phyloP scores from a whole-genome alignment of 2,329 filamentous ascomycete species.

The Verticillium albo-atrum region DNA sequence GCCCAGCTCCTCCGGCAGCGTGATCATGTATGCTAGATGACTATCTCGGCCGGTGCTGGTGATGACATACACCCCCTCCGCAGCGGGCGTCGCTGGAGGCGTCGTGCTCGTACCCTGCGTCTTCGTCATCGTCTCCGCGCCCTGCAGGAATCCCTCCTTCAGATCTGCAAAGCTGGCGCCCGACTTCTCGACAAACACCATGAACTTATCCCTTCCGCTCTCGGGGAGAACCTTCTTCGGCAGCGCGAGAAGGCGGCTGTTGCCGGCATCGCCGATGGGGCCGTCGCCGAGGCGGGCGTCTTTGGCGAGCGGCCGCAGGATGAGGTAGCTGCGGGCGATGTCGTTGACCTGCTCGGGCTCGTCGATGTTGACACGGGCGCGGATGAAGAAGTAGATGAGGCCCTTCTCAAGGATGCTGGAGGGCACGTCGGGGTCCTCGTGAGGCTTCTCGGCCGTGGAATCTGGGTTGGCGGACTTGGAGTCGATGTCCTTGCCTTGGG shows the following conservation, averaged over 20 bases:
- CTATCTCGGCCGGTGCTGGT: slow-evolving; percentile 66
- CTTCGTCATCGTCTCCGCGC: slow-evolving; percentile 69
- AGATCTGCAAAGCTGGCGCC: slow-evolving; percentile 61
- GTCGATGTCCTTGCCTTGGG: too few relatives aligned
- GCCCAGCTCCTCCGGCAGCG: slow-evolving; percentile 63
- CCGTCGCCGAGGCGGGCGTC: slow-evolving; percentile 62
- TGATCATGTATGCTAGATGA: slow-evolving; percentile 77
- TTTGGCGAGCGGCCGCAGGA: slow-evolving; percentile 67
- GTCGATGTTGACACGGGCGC: slow-evolving; percentile 69
- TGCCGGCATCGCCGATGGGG: slow-evolving; percentile 44
- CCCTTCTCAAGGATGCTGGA: slow-evolving; percentile 74
- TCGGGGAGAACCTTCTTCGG: slow-evolving; percentile 81
- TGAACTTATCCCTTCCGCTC: slow-evolving; percentile 64
- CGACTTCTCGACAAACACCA: slow-evolving; percentile 79
- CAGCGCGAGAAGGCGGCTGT: slow-evolving; percentile 69
- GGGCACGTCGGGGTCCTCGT: slow-evolving; percentile 8
- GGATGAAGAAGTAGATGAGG: slow-evolving; percentile 86
- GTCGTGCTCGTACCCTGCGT: slow-evolving; percentile 65
- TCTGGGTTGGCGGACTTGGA: neutral
- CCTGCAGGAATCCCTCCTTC: slow-evolving; percentile 66
- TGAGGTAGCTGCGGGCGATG: slow-evolving; percentile 72
- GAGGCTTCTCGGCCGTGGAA: slow-evolving; percentile 7
- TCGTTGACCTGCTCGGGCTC: slow-evolving; percentile 66
- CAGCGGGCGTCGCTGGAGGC: slow-evolving; percentile 69
- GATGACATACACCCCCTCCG: slow-evolving; percentile 81